Evolutionary conservation across 495 filamentous ascomycete genomes (phyloP).

Genomic region (Parmelia sp.): DNA sequence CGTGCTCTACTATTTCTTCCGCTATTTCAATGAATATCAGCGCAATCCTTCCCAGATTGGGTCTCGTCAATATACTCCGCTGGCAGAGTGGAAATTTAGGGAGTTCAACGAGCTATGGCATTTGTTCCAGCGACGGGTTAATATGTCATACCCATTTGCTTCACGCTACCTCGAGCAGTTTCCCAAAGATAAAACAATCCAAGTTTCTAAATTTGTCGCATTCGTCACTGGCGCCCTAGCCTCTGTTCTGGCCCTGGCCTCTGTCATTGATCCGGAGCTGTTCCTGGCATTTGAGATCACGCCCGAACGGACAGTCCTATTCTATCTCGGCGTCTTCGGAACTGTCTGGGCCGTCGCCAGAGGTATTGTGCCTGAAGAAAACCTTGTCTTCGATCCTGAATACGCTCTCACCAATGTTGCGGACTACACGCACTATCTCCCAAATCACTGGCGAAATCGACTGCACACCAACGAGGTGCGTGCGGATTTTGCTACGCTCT

Average conservation of each 20-base stretch:
- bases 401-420: conserved; percentile 81
- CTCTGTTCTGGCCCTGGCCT: conserved; percentile 71
- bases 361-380: conserved; percentile 77
- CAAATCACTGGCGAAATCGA: conserved; percentile 77
- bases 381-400: conserved; percentile 85
- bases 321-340: conserved; percentile 69
- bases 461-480: conserved; percentile 83
- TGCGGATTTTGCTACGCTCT: conserved; percentile 77
- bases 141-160: conserved; percentile 93
- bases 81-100: conserved; percentile 96
- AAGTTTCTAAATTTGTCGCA: conserved; percentile 72
- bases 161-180: conserved; percentile 92
- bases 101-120: conserved; percentile 97
- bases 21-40: conserved; percentile 92
- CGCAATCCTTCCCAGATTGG: conserved; percentile 79
- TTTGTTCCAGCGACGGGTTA: conserved; percentile 77
- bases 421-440: conserved; percentile 84
- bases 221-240: conserved; percentile 82
- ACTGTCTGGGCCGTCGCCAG: conserved; percentile 74
- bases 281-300: conserved; percentile 91
- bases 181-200: conserved; percentile 86
- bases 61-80: conserved; percentile 80
- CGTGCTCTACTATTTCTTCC: conserved; percentile 80
- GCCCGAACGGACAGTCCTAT: conserved; percentile 71
- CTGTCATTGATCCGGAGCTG: conserved; percentile 79